Conservation (phyloP, 805 yeast genomes). For the Candida palmyrensis region DNA sequence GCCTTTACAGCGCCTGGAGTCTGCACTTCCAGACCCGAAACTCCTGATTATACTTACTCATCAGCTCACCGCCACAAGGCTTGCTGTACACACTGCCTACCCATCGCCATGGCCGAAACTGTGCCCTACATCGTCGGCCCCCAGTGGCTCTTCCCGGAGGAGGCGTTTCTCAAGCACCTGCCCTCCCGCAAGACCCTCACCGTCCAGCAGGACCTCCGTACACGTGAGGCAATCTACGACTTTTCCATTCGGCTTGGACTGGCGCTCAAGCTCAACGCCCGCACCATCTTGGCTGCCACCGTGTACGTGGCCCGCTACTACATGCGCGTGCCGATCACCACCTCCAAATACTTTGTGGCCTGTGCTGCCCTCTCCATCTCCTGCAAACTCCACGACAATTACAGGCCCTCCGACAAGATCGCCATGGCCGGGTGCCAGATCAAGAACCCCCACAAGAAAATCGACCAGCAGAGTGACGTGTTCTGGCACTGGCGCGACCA, state of each 20-base stretch:
- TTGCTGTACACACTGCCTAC: too few species aligned
- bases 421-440: slow-evolving; percentile 33
- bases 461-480: slow-evolving; percentile 35
- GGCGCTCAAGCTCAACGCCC: slow-evolving; percentile 32
- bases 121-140: too few species aligned
- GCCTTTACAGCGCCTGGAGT: too few species aligned
- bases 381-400: slow-evolving; percentile 37
- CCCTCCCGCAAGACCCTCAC: slow-evolving; percentile 30
- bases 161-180: slow-evolving; percentile 21
- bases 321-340: slow-evolving; percentile 38
- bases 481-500: slow-evolving; percentile 45
- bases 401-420: slow-evolving; percentile 39
- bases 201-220: slow-evolving; percentile 32
- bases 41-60: too few species aligned
- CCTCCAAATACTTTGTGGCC: slow-evolving; percentile 40
- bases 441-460: slow-evolving; percentile 25
- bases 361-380: slow-evolving; percentile 40
- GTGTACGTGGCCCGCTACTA: slow-evolving; percentile 34
- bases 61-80: too few species aligned
- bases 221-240: slow-evolving; percentile 33
- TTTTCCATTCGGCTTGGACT: slow-evolving; percentile 34
- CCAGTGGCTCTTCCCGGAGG: slow-evolving; percentile 37
- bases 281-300: slow-evolving; percentile 39
- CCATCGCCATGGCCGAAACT: too few species aligned
- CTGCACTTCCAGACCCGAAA: too few species aligned